phyloP scores from a whole-genome alignment of 257 asterid genomes.

The Scutellaria baicalensis region DNA sequence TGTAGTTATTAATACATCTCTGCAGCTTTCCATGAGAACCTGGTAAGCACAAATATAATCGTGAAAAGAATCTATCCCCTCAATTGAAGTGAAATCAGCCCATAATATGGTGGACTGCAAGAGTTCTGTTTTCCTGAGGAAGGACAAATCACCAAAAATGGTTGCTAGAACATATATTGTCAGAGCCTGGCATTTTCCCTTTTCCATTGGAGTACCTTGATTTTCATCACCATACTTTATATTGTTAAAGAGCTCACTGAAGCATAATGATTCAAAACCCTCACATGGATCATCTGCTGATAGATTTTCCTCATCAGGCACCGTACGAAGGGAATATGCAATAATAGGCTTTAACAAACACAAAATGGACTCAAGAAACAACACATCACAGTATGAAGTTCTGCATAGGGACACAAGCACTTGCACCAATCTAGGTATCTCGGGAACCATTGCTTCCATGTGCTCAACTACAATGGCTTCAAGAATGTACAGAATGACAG shows the following conservation, averaged over 20 bases:
- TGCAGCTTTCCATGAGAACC: slow-evolving; percentile 69
- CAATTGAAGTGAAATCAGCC: slow-evolving; percentile 66
- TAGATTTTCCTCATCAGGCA: slow-evolving; percentile 50
- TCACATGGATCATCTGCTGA: slow-evolving; percentile 44
- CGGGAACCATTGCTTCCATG: slow-evolving; percentile 88
- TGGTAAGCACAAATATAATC: slow-evolving; percentile 88
- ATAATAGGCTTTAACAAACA: slow-evolving; percentile 72
- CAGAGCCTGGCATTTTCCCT: slow-evolving; percentile 51
- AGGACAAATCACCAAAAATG: slow-evolving; percentile 66
- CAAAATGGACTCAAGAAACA: slow-evolving; percentile 76
- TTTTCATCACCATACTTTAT: slow-evolving; percentile 28
- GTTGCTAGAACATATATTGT: slow-evolving; percentile 72
- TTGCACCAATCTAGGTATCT: slow-evolving; percentile 77
- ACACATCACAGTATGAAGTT: slow-evolving; percentile 65
- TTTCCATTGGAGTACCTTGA: slow-evolving; percentile 28
- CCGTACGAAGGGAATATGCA: slow-evolving; percentile 60
- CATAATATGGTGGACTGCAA: slow-evolving; percentile 43
- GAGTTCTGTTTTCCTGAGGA: slow-evolving; percentile 46
- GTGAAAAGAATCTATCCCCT: slow-evolving; percentile 45
- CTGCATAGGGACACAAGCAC: slow-evolving; percentile 69
- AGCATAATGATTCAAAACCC: slow-evolving; percentile 83
- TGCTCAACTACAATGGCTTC: slow-evolving; percentile 86
- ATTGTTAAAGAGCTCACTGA: slow-evolving; percentile 58
- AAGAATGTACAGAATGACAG: slow-evolving; percentile 69
- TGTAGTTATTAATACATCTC: slow-evolving; percentile 40